Evolutionary conservation across 495 filamentous ascomycete species (phyloP).

Genomic region (Penicillium macrosclerotiorum): DNA sequence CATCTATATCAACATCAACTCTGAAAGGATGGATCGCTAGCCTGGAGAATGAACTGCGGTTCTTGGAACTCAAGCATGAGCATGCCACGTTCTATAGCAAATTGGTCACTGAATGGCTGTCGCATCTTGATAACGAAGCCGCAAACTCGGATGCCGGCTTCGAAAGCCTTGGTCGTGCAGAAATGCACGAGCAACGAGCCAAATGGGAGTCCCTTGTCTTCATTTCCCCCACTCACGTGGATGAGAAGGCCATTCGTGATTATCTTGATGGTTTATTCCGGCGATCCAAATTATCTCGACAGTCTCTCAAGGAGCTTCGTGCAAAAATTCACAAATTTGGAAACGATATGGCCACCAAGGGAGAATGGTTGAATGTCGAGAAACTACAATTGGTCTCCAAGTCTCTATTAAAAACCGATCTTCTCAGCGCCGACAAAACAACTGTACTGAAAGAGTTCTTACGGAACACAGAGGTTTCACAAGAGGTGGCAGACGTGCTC

Average conservation of each 20-base stretch:
- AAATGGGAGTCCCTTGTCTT: slow-evolving; percentile 62
- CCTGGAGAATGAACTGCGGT: slow-evolving; percentile 47
- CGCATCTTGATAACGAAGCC: slow-evolving; percentile 24
- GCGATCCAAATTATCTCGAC: slow-evolving; percentile 32
- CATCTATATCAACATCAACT: slow-evolving; percentile 48
- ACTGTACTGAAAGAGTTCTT: slow-evolving; percentile 59
- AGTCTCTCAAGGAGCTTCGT: slow-evolving; percentile 45
- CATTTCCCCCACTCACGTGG: slow-evolving; percentile 38
- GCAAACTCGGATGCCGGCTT: slow-evolving; percentile 17
- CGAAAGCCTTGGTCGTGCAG: slow-evolving; percentile 41
- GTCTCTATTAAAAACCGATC: slow-evolving; percentile 53
- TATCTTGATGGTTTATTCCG: slow-evolving; percentile 56
- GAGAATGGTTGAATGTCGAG: slow-evolving; percentile 31
- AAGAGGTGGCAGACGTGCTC: slow-evolving; percentile 63
- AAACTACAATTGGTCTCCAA: slow-evolving; percentile 51
- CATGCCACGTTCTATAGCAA: slow-evolving; percentile 61
- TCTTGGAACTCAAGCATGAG: slow-evolving; percentile 55
- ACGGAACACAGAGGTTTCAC: slow-evolving; percentile 51
- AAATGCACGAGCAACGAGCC: slow-evolving; percentile 49
- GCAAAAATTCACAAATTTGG: slow-evolving; percentile 46
- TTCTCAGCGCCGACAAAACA: slow-evolving; percentile 59
- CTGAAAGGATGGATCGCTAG: slow-evolving; percentile 46
- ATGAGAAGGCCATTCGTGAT: slow-evolving; percentile 40
- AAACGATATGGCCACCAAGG: slow-evolving; percentile 28
- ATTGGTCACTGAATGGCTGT: slow-evolving; percentile 64